Percentiles rank a stretch among this genome's conserved stretches.
phyloP scores from a whole-genome alignment of 108 stramenopile genomes.

The Pseudonitzschia multiseries region DNA sequence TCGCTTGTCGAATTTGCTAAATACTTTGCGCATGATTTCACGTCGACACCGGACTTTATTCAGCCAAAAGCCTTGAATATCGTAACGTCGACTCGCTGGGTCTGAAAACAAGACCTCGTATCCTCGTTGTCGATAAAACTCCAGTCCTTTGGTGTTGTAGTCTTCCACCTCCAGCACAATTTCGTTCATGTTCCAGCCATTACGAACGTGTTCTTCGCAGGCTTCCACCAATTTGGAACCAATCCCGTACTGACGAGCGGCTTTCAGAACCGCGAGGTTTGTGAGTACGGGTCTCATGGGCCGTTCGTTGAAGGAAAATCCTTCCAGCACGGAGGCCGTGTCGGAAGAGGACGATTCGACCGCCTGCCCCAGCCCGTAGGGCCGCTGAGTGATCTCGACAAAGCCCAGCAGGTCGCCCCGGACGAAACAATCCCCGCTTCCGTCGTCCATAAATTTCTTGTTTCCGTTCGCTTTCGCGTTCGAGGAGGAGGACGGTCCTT shows the following conservation, averaged over 20 bases:
- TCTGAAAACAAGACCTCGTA: constrained; percentile 70
- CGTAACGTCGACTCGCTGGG: constrained; percentile 69
- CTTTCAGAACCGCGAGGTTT: constrained; percentile 61
- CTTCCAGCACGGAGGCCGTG: neutral
- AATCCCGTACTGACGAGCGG: constrained; percentile 65
- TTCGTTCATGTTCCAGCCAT: constrained; percentile 61
- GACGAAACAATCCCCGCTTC: constrained; percentile 35
- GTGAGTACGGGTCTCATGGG: constrained; percentile 60
- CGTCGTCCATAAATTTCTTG: constrained; percentile 19
- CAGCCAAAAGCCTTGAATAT: constrained; percentile 62
- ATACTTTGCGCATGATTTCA: constrained; percentile 60
- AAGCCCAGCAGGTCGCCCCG: constrained; percentile 76
- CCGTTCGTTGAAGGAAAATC: neutral
- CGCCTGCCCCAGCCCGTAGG: constrained; percentile 58
- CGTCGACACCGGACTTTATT: constrained; percentile 62
- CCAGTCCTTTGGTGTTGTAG: constrained; percentile 60
- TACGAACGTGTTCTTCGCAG: constrained; percentile 58
- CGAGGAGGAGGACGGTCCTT: neutral
- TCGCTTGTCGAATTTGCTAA: constrained; percentile 16
- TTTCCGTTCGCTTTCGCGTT: neutral
- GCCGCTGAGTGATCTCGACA: constrained; percentile 66
- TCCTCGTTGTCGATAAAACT: constrained; percentile 74
- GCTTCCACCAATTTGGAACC: constrained; percentile 64
- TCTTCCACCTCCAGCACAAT: constrained; percentile 86
- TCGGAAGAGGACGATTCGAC: constrained; percentile 8